A percentile compares a stretch with the other conserved stretches of the same genome.
Evolutionary conservation across 352 stramenopile species (phyloP).

Genomic region (Phytopythium chamaehyphon): DNA sequence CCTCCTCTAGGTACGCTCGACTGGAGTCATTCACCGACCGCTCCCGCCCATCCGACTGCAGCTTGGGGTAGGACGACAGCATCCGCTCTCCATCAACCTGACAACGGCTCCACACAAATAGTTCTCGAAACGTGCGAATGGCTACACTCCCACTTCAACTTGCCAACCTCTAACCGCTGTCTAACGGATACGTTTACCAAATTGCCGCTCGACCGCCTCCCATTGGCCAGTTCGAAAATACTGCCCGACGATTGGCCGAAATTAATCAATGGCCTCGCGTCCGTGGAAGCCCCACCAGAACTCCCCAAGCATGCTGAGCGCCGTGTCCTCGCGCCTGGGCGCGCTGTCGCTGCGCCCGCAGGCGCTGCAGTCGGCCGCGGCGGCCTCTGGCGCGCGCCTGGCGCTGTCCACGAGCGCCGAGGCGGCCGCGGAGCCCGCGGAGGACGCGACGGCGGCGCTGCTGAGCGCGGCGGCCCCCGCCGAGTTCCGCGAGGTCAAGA

Average conservation of each 20-base stretch:
- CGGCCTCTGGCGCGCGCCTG: slow-evolving; percentile 4
- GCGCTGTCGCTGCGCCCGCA: slow-evolving; percentile 46
- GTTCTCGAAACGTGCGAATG: too few species aligned
- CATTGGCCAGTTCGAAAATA: too few species aligned
- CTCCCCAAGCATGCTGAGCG: slow-evolving; percentile 43
- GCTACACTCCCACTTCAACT: too few species aligned
- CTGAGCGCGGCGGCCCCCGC: slow-evolving; percentile 51
- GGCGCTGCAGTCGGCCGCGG: slow-evolving; percentile 12
- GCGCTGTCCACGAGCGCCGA: slow-evolving; percentile 36
- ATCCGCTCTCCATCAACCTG: background rate
- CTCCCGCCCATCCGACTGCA: background rate
- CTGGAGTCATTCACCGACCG: background rate
- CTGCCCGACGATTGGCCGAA: too few species aligned
- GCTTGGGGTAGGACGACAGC: slow-evolving; percentile 3
- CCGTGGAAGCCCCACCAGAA: slow-evolving; percentile 7
- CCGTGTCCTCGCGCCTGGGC: slow-evolving; percentile 51
- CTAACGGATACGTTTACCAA: too few species aligned
- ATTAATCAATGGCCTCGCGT: too few species aligned
- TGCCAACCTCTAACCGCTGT: too few species aligned
- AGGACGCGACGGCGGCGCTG: slow-evolving; percentile 56
- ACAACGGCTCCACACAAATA: too few species aligned
- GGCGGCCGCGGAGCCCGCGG: slow-evolving; percentile 13
- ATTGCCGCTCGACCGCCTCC: too few species aligned
- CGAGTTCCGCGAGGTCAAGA: slow-evolving; percentile 62
- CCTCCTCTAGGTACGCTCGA: too few species aligned